phyloP scores from a whole-genome alignment of 73 alveolate genomes.

The Urostyla sp. region DNA sequence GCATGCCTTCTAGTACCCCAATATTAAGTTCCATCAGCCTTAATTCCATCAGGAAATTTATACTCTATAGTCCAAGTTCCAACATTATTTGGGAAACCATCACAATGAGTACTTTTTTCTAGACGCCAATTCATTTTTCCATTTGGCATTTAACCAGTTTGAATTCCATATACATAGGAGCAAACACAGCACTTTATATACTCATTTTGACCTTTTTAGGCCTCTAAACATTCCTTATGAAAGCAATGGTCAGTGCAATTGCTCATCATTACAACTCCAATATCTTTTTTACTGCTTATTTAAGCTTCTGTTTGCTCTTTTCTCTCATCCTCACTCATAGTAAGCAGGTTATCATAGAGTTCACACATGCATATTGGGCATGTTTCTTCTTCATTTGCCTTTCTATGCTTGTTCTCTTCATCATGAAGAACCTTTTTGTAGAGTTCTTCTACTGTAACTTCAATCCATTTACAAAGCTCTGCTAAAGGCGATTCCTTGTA shows the following conservation, averaged over 20 bases:
- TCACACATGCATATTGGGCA: conserved; percentile 83
- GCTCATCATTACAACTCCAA: conserved; percentile 39
- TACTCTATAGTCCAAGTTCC: conserved; percentile 58
- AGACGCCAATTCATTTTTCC: conserved; percentile 55
- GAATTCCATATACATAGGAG: conserved; percentile 28
- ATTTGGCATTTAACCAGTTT: conserved; percentile 47
- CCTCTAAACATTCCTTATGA: conserved; percentile 47
- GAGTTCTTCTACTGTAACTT: conserved; percentile 32
- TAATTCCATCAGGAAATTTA: conserved; percentile 76
- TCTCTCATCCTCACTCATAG: conserved; percentile 10
- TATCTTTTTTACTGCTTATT: conserved; percentile 59
- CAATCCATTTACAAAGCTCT: conserved; percentile 3
- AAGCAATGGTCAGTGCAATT: conserved; percentile 51
- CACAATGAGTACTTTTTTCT: neutral
- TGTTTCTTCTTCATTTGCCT: conserved; percentile 64
- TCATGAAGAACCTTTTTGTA: conserved; percentile 22
- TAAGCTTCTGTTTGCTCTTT: conserved; percentile 8
- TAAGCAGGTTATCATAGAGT: conserved; percentile 48
- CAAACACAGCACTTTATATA: conserved; percentile 50
- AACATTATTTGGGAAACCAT: neutral
- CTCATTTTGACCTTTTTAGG: conserved; percentile 35
- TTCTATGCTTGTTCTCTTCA: conserved; percentile 4
- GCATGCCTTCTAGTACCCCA: conserved; percentile 92
- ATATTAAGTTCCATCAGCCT: conserved; percentile 73
- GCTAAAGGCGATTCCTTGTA: neutral